These are phyloP conservation scores for Metschnikowia cubensis DNA, from an alignment of 805 yeast genomes.

Conservation along the genomic window DNA sequence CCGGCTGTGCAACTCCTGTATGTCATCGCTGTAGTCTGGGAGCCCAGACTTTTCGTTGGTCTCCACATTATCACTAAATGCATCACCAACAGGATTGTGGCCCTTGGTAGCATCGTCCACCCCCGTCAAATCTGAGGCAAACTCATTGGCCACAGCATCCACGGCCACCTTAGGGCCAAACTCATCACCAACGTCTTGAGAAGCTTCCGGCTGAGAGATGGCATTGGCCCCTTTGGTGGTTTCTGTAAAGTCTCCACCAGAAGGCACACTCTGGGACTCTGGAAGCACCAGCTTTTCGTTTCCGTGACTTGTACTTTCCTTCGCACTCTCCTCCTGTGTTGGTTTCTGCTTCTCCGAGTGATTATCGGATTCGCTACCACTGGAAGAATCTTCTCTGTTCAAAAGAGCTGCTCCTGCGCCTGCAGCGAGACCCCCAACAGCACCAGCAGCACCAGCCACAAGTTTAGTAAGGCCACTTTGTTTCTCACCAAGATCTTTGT, in stretches of 20 bases:
- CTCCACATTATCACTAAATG: conserved; percentile 26
- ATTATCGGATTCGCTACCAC: neutral
- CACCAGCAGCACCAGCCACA: conserved; percentile 3
- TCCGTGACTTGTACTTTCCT: too few species aligned
- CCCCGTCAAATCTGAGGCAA: conserved; percentile 24
- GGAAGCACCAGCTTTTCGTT: neutral
- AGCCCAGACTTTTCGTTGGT: conserved; percentile 7
- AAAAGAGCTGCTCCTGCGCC: neutral
- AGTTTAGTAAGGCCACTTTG: neutral
- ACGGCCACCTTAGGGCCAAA: neutral
- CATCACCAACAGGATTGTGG: conserved; percentile 8
- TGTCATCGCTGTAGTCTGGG: conserved; percentile 14
- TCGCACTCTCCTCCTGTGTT: neutral
- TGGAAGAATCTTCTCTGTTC: neutral
- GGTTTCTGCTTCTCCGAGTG: neutral
- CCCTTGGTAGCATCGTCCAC: conserved; percentile 9
- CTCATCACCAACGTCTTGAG: neutral
- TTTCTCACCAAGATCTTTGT: conserved; percentile 7
- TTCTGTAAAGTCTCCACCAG: neutral
- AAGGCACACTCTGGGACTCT: neutral
- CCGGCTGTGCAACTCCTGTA: conserved; percentile 17
- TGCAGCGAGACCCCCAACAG: conserved; percentile 4
- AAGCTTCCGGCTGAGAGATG: neutral
- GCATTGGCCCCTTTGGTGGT: neutral
- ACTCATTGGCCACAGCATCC: conserved; percentile 6